These are phyloP conservation scores for Phaseolus lunatus DNA, from an alignment of 306 rosid genomes.

Conservation along the genomic window DNA sequence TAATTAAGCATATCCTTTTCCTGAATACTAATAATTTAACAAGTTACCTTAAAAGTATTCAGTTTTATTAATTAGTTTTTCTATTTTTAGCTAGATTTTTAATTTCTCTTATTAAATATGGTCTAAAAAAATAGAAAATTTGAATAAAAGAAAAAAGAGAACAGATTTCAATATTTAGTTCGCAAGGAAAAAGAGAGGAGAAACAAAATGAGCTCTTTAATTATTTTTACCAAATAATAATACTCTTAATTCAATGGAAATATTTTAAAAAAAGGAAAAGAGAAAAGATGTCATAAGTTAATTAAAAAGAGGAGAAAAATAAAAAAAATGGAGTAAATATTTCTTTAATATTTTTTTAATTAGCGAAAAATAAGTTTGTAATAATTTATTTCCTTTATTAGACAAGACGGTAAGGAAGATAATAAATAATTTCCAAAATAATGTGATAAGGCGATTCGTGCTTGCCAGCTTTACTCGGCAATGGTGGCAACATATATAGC, in stretches of 20 bases:
- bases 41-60: not conserved
- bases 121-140: not conserved
- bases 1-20: not conserved
- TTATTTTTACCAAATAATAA: not conserved
- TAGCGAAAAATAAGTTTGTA: not conserved
- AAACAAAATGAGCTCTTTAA: not conserved
- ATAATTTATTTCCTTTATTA: not conserved
- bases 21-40: not conserved
- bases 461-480: constrained; percentile 86
- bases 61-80: not conserved
- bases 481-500: constrained; percentile 52
- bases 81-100: too few species aligned
- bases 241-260: not conserved
- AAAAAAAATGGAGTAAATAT: not conserved
- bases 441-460: constrained; percentile 61
- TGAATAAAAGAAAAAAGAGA: not conserved
- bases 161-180: too few species aligned
- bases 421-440: not conserved
- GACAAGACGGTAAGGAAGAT: not conserved
- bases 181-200: not conserved
- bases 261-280: not conserved
- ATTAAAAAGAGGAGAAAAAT: not conserved
- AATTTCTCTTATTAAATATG: not conserved
- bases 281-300: not conserved
- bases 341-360: not conserved